Evolutionary conservation across 1,139 yeast genomes (phyloP).

Genomic region (Saccharomyces hybrid): DNA sequence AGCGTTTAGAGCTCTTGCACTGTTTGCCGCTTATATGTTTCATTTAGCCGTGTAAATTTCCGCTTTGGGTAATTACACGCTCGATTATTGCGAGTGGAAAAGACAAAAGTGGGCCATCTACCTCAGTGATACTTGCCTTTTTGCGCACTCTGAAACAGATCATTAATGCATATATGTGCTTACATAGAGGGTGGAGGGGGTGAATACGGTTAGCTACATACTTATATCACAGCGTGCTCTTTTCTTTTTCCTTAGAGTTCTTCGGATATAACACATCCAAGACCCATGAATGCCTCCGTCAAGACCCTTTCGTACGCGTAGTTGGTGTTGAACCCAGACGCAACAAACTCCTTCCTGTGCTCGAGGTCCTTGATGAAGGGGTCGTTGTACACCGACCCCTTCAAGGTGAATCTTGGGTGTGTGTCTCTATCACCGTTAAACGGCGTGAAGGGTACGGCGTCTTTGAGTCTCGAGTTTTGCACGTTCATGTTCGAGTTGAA

Average conservation of each 20-base stretch:
- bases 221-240: slow-evolving; percentile 2
- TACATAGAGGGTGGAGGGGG: background rate
- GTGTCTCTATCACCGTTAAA: slow-evolving; percentile 80
- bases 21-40: background rate
- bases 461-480: slow-evolving; percentile 15
- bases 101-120: background rate
- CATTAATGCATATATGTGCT: background rate
- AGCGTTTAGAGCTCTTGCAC: background rate
- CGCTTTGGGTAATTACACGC: background rate
- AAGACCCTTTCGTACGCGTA: slow-evolving; percentile 68
- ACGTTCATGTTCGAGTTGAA: slow-evolving; percentile 18
- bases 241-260: slow-evolving; percentile 40
- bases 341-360: slow-evolving; percentile 61
- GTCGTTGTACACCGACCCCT: slow-evolving; percentile 44
- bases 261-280: slow-evolving; percentile 67
- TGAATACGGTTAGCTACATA: background rate
- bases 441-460: slow-evolving; percentile 71
- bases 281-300: slow-evolving; percentile 83
- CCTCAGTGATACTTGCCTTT: background rate
- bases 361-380: slow-evolving; percentile 55
- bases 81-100: background rate
- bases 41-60: background rate
- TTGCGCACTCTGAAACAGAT: background rate
- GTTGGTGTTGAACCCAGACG: slow-evolving; percentile 76
- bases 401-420: slow-evolving; percentile 38